Conservation (phyloP, 1,139 yeast species). For the Kodamaea fungicola region DNA sequence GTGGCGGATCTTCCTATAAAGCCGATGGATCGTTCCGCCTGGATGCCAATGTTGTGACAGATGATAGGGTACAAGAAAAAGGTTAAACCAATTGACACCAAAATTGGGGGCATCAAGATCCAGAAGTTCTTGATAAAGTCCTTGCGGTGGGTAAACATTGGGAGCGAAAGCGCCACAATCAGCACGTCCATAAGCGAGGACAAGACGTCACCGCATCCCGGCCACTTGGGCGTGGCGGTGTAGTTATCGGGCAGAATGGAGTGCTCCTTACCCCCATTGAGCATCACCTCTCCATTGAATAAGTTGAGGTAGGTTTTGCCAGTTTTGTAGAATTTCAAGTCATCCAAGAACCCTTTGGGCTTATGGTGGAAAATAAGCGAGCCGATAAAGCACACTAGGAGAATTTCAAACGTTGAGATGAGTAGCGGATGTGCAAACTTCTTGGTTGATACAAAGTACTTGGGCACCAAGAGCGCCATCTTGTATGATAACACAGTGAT, state of each 20-base stretch:
- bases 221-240: constrained; percentile 48
- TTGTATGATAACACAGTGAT: constrained; percentile 57
- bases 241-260: constrained; percentile 15
- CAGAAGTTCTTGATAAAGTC: constrained; percentile 61
- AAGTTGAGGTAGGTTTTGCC: constrained; percentile 63
- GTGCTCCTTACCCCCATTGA: constrained; percentile 25
- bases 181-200: constrained; percentile 71
- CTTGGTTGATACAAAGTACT: constrained; percentile 44
- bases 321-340: constrained; percentile 58
- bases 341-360: constrained; percentile 45
- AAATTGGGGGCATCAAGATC: constrained; percentile 56
- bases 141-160: constrained; percentile 70
- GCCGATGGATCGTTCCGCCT: constrained; percentile 59
- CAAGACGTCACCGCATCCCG: constrained; percentile 80
- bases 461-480: constrained; percentile 48
- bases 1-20: constrained; percentile 83
- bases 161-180: constrained; percentile 70
- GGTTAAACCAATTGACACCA: constrained; percentile 54
- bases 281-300: constrained; percentile 39
- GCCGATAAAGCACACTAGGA: constrained; percentile 60
- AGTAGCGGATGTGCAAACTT: constrained; percentile 68
- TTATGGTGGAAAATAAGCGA: constrained; percentile 47
- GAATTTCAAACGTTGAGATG: constrained; percentile 58
- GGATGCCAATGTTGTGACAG: constrained; percentile 62
- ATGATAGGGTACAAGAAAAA: constrained; percentile 69